A percentile compares a stretch with the other conserved stretches of the same genome.
These are phyloP conservation scores for Hygrophila difformis DNA, from an alignment of 257 asterid species.

Conservation along the genomic window DNA sequence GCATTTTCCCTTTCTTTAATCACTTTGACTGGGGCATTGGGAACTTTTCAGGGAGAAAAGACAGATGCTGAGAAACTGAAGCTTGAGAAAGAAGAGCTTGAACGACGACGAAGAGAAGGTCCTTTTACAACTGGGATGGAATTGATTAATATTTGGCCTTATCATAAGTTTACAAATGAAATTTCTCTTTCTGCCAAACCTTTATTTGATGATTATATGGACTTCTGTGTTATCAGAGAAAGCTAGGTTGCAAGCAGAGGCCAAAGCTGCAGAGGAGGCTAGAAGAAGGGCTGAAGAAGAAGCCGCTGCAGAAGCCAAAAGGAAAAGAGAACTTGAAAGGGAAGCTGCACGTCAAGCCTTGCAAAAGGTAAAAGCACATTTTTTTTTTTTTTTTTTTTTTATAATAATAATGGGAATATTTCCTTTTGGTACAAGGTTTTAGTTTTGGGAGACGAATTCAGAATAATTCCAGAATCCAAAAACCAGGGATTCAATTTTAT, in stretches of 20 bases:
- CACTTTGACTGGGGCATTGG: background rate
- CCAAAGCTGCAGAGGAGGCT: slow-evolving; percentile 72
- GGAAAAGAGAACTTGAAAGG: slow-evolving; percentile 64
- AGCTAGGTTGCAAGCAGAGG: slow-evolving; percentile 76
- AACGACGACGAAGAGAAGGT: slow-evolving; percentile 70
- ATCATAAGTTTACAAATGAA: too few relatives aligned
- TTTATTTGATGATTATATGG: too few relatives aligned
- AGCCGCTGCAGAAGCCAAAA: slow-evolving; percentile 61
- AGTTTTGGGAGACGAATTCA: too few relatives aligned
- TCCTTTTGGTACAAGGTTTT: too few relatives aligned
- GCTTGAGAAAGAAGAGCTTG: slow-evolving; percentile 65
- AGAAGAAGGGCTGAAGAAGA: slow-evolving; percentile 56
- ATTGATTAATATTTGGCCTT: too few relatives aligned
- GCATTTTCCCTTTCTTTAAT: too few relatives aligned
- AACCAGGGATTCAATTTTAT: too few relatives aligned
- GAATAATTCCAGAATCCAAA: too few relatives aligned
- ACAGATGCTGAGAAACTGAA: slow-evolving; percentile 53
- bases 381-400: background rate
- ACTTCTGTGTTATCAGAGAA: slow-evolving; percentile 33
- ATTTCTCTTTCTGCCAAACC: too few relatives aligned
- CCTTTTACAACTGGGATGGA: too few relatives aligned
- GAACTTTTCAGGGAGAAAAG: slow-evolving; percentile 39
- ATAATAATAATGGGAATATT: too few relatives aligned
- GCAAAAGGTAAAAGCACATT: slow-evolving; percentile 38
- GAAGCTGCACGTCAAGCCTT: slow-evolving; percentile 90